Evolutionary conservation across 495 filamentous ascomycete genomes (phyloP), one percentile per base, ranked within the genome.

Genomic region (Bathelium albidoporum): DNA sequence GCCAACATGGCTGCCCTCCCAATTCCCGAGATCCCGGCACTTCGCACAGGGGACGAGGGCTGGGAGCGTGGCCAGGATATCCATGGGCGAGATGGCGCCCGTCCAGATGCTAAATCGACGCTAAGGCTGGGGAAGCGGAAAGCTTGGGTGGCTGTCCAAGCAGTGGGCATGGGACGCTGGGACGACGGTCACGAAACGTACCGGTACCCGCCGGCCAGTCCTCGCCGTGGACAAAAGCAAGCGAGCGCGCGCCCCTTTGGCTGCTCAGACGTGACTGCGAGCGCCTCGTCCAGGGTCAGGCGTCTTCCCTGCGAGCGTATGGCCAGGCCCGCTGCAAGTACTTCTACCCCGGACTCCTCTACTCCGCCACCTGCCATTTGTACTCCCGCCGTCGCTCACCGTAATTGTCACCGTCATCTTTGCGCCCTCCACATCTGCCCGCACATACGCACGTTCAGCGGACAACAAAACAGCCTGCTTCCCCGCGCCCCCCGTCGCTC

Each of bases 11-110:
- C 49, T 28, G 49, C 5, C 49, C 49, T 29, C 29, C 24, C 49
- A 55, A 55, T 55, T 55, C 49, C 49, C 49, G 49, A 55, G 49
- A 55, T 55, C 49, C 49, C 49, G 49, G 49, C 49, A 55, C 49
- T 55, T 55, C 20, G 49, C 24, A 55, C 49, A 55, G 49, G 49
- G 49, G 49, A 3, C 5, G 49, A n/a, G 49, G 22, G 49, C 49
- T 55, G 49, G 49, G 49, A 28, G 29, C 5, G 22, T 55, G 49
- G 49, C 49, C 4, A 20, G 49, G 49, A 20, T 7, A 26, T 29
- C 49, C 49, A 26, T 55, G 49, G 44, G 5, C 24, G 24, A 29
- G 12, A 55, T 55, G 49, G 20, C 49, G 49, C 49, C 49, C 49
- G 10, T 29, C 49, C 20, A 55, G 49, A 55, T 55, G 49, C 49